Evolutionary conservation across 2,329 filamentous ascomycete genomes (phyloP).

Genomic region (Neonectria sp.): DNA sequence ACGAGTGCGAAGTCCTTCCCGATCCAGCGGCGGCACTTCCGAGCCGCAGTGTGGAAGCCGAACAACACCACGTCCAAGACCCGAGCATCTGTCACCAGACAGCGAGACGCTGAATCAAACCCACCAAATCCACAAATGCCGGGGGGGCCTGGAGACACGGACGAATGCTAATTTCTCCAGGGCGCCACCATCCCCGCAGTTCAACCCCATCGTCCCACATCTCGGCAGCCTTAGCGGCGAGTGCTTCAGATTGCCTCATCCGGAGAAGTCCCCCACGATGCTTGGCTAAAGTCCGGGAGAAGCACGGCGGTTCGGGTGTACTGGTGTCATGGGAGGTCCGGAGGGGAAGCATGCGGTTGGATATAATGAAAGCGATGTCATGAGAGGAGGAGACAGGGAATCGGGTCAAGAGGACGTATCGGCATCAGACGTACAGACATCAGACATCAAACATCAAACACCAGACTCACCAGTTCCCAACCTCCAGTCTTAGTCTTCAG

Average conservation of each 20-base stretch:
- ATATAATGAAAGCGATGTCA: slow-evolving; percentile 34
- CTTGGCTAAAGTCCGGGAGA: slow-evolving; percentile 34
- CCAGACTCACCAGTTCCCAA: background rate
- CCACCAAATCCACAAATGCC: slow-evolving; percentile 1
- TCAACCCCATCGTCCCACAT: slow-evolving; percentile 6
- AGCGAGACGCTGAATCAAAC: background rate
- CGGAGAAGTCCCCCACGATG: slow-evolving; percentile 11
- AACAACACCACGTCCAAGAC: background rate
- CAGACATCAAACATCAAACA: background rate
- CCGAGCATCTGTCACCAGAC: slow-evolving; percentile 25
- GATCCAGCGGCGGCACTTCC: background rate
- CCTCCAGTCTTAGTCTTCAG: background rate
- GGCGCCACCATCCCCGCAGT: slow-evolving; percentile 25
- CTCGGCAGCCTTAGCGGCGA: slow-evolving; percentile 5
- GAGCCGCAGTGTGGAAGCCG: slow-evolving; percentile 1
- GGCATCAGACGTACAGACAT: background rate
- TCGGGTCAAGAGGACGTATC: background rate
- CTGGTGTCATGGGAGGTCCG: slow-evolving; percentile 6
- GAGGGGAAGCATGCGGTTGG: slow-evolving; percentile 7
- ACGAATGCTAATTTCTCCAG: slow-evolving; percentile 23
- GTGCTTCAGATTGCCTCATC: slow-evolving; percentile 30
- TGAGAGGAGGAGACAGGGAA: slow-evolving; percentile 13
- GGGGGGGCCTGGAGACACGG: background rate
- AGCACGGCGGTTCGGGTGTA: slow-evolving; percentile 16
- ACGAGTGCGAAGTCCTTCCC: background rate